Percentiles rank a stretch among this genome's conserved stretches.
These are phyloP conservation scores for Pestalotiopsis sp. DNA, from an alignment of 2,329 filamentous ascomycete species.

Conservation along the genomic window DNA sequence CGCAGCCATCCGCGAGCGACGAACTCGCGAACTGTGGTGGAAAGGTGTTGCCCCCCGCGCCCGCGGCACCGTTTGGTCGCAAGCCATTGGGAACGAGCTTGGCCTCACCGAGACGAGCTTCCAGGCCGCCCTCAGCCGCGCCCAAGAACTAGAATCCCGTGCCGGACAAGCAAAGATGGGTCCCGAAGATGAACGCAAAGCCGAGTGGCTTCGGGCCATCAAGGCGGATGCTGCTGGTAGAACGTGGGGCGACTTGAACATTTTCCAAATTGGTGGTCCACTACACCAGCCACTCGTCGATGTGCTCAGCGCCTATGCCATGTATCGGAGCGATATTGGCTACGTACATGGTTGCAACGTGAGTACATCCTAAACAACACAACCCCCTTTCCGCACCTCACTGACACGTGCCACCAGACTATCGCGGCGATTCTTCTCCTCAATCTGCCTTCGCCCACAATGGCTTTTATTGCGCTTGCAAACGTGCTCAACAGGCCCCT, in stretches of 20 bases:
- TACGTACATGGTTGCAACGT: slow-evolving; percentile 77
- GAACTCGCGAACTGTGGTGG: slow-evolving; percentile 82
- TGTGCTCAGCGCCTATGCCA: slow-evolving; percentile 76
- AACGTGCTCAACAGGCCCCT: slow-evolving; percentile 79
- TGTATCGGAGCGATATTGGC: slow-evolving; percentile 82
- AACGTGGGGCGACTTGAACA: slow-evolving; percentile 73
- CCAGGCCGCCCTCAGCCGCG: slow-evolving; percentile 69
- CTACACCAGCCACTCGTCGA: slow-evolving; percentile 70
- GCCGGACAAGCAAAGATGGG: slow-evolving; percentile 53
- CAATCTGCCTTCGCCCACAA: slow-evolving; percentile 65
- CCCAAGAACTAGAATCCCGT: slow-evolving; percentile 62
- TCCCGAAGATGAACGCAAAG: slow-evolving; percentile 57
- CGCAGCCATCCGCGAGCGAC: slow-evolving; percentile 67
- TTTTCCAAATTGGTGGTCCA: slow-evolving; percentile 69
- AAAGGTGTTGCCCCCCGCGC: slow-evolving; percentile 72
- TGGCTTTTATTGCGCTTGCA: slow-evolving; percentile 71
- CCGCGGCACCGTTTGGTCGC: slow-evolving; percentile 70
- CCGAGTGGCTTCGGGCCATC: slow-evolving; percentile 66
- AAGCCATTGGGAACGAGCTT: slow-evolving; percentile 74
- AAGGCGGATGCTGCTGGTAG: slow-evolving; percentile 62
- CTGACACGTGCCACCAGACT: slow-evolving; percentile 46
- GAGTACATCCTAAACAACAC: slow-evolving; percentile 38
- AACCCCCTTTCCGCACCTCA: slow-evolving; percentile 18
- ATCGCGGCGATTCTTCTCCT: slow-evolving; percentile 75
- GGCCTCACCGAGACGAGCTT: slow-evolving; percentile 70